A percentile compares a stretch with the other conserved stretches of the same genome.
phyloP scores from a whole-genome alignment of 202 grass and related monocot genomes.

The Panicum virgatum region DNA sequence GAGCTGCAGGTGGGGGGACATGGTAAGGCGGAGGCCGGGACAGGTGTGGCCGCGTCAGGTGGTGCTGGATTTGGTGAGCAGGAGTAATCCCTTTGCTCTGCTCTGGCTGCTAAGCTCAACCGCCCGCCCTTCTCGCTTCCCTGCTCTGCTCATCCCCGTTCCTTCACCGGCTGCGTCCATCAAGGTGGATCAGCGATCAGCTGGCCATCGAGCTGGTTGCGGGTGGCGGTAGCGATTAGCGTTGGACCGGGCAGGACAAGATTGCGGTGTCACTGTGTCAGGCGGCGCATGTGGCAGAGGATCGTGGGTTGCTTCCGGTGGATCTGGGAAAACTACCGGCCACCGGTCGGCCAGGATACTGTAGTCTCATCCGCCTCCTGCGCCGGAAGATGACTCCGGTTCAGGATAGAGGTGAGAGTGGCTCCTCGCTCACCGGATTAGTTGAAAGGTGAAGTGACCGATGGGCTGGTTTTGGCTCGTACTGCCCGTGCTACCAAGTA shows the following conservation, averaged over 20 bases:
- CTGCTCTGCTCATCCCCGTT: not conserved
- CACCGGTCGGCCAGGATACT: slow-evolving; percentile 26
- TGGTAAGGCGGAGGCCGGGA: slow-evolving; percentile 16
- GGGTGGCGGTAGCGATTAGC: too few relatives aligned
- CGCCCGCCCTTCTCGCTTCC: too few relatives aligned
- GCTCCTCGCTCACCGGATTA: not conserved
- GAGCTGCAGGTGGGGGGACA: slow-evolving; percentile 27
- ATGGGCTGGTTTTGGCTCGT: not conserved
- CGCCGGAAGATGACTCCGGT: not conserved
- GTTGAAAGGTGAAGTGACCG: not conserved
- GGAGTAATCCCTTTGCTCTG: not conserved
- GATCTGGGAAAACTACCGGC: slow-evolving; percentile 35
- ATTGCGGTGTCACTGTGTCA: not conserved
- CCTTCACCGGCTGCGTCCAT: not conserved
- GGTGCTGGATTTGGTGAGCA: slow-evolving; percentile 27
- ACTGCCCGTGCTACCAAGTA: too few relatives aligned
- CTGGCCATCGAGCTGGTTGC: too few relatives aligned
- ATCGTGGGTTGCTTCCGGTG: slow-evolving; percentile 10
- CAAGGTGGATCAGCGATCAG: not conserved
- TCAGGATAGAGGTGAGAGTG: slow-evolving; percentile 11
- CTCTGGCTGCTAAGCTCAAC: not conserved
- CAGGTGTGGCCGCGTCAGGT: slow-evolving; percentile 16
- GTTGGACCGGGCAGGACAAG: not conserved
- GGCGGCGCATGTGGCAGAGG: slow-evolving; percentile 17
- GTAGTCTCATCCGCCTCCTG: too few relatives aligned